Evolutionary conservation across 495 filamentous ascomycete species (phyloP), one percentile per base, ranked within the genome.

Genomic region (Aspergillus panamensis): DNA sequence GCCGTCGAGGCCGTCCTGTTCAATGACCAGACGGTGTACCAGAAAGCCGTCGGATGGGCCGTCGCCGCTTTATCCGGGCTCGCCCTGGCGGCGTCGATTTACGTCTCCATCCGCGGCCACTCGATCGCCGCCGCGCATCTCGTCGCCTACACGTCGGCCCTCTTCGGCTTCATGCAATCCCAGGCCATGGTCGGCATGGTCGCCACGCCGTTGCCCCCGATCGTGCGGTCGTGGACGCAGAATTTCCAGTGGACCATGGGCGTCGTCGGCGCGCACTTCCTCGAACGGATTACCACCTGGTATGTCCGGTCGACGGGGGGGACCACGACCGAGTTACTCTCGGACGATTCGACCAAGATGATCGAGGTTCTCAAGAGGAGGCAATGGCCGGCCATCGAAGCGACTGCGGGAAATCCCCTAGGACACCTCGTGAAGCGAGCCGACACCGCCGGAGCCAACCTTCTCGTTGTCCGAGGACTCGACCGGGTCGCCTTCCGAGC

Each of bases 241-340:
- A 93, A 97, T 67, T 96, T 97, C 76, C 87, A 93, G 70, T 98
- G 93, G 93, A 92, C 85, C 67, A 94, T 98, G 90, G 93, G 93
- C 60, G 91, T 98, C 63, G 93, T 98, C 65, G 81, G 82, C 53
- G 83, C 97, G 52, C 76, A 76, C 39, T 98, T 97, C 72, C 80
- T 97, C 67, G 89, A 97, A 68, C 76, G 75, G 17, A 88, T 96
- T 57, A 84, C 89, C 51, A 94, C 90, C 31, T 98, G 93, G 93
- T 98, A 97, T 69, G 93, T 96, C 72, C 88, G 91, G 17, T 79
- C 94, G 13, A 98, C 94, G 1, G 94, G 94, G 30, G 94, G 94
- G 56, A 88, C 80, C 12, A 89, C 94, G 6, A 86, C 90, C 7
- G 89, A 84, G 21, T 74, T 96, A 35, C 82, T 96, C 19, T 84